Conservation (phyloP, 495 filamentous ascomycete genomes). For the Aspergillus biplanus region DNA sequence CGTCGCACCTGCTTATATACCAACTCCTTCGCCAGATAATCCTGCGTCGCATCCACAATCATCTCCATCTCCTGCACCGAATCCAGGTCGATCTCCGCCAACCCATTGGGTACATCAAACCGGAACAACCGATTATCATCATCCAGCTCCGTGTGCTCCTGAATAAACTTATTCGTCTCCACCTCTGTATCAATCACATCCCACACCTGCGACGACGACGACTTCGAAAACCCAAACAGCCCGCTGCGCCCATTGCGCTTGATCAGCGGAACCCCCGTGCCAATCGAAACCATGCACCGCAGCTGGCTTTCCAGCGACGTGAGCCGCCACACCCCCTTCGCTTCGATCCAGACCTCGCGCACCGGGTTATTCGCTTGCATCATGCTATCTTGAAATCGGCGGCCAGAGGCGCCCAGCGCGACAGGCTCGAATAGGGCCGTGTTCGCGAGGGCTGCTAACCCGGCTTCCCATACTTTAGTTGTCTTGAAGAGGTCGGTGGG, state of each 20-base stretch:
- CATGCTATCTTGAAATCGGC: slow-evolving; percentile 47
- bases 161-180: slow-evolving; percentile 40
- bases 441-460: slow-evolving; percentile 47
- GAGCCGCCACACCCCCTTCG: slow-evolving; percentile 39
- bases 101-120: slow-evolving; percentile 49
- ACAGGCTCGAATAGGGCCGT: slow-evolving; percentile 53
- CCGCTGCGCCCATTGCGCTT: slow-evolving; percentile 29
- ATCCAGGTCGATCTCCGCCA: slow-evolving; percentile 48
- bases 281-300: slow-evolving; percentile 51
- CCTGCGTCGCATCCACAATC: slow-evolving; percentile 43
- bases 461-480: slow-evolving; percentile 52
- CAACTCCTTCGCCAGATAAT: slow-evolving; percentile 40
- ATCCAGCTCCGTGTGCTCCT: slow-evolving; percentile 40
- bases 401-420: slow-evolving; percentile 33
- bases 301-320: slow-evolving; percentile 37
- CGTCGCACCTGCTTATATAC: slow-evolving; percentile 43
- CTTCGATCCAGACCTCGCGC: slow-evolving; percentile 48
- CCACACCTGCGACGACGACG: slow-evolving; percentile 18
- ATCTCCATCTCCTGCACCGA: slow-evolving; percentile 40
- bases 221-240: slow-evolving; percentile 34
- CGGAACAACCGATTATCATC: slow-evolving; percentile 43
- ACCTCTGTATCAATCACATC: slow-evolving; percentile 47
- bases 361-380: slow-evolving; percentile 52
- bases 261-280: slow-evolving; percentile 43
- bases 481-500: slow-evolving; percentile 39